These are phyloP conservation scores for Saccharomyces eubayanus DNA, from an alignment of 805 yeast species.

Conservation along the genomic window DNA sequence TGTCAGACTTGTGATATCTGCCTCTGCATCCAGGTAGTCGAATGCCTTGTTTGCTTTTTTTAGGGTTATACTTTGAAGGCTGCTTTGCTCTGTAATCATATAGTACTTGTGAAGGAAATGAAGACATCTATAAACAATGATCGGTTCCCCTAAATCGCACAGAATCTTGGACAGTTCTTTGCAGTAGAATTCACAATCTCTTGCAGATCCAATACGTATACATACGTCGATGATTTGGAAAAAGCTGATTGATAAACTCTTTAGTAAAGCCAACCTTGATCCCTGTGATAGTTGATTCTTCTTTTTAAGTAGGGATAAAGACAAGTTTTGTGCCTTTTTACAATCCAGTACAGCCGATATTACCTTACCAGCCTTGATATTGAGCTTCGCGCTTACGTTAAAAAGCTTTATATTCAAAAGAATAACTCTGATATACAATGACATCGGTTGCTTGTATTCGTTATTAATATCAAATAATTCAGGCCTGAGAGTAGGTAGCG, in stretches of 20 bases:
- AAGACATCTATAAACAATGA: slow-evolving; percentile 16
- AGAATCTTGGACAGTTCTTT: slow-evolving; percentile 41
- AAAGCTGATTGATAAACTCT: slow-evolving; percentile 34
- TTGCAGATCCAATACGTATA: slow-evolving; percentile 45
- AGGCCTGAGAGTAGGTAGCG: slow-evolving; percentile 10
- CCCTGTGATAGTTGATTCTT: slow-evolving; percentile 19
- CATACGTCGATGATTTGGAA: slow-evolving; percentile 33
- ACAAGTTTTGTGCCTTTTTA: slow-evolving; percentile 43
- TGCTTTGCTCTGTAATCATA: slow-evolving; percentile 13
- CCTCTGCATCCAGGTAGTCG: slow-evolving; percentile 21
- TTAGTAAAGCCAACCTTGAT: slow-evolving; percentile 34
- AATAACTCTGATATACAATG: slow-evolving; percentile 20
- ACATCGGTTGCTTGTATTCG: slow-evolving; percentile 10
- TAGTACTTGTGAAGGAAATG: slow-evolving; percentile 17
- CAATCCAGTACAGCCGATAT: slow-evolving; percentile 30
- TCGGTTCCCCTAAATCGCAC: slow-evolving; percentile 23
- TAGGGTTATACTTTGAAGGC: slow-evolving; percentile 3
- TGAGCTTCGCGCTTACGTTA: slow-evolving; percentile 16
- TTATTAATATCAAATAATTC: slow-evolving; percentile 24
- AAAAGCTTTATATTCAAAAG: slow-evolving; percentile 23
- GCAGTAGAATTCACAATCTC: slow-evolving; percentile 49
- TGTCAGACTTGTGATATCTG: slow-evolving; percentile 18
- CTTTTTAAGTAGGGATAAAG: slow-evolving; percentile 45
- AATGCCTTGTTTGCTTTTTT: slow-evolving; percentile 17
- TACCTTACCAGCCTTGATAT: slow-evolving; percentile 11